Evolutionary conservation across 768 basidiomycete genomes (phyloP), one percentile per base, ranked within the genome.

Genomic region (Leccinum boreale): DNA sequence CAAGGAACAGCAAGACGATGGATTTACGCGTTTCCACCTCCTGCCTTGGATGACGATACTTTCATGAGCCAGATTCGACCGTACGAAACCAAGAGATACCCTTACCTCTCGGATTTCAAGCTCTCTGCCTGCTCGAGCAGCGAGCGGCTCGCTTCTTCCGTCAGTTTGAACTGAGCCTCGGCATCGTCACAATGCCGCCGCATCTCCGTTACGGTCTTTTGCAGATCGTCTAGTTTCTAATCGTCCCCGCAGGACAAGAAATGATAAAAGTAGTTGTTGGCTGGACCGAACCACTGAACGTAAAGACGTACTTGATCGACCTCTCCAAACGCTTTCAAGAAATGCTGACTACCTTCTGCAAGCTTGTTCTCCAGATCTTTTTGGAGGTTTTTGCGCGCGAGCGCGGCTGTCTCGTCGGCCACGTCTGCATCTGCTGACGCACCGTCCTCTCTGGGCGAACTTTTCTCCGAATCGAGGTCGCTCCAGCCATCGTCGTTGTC

Each of bases 331-430:
- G 90, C 93, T 26, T 82, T 80, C 55, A 98, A 70, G 70, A 99
- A 97, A 61, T 84, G 83, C 48, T 81, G 80, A 62, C 93, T 94
- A 5, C 92, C 92, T 53, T 89, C 84, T 0, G 89, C 85, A 47
- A 98, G 78, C 70, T 85, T 89, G 50, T 76, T 79, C 69, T 98
- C 94, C 70, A 96, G 85, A 70, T 98, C 94, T 60, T 87, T 79
- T 46, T 90, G 82, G 54, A 98, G 78, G 65, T 87, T 84, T 69
- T 87, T 91, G 54, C 94, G 79, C 24, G 90, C 93, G 50, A 82
- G 78, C 5, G 84, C 81, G 0, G 92, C 92, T 2, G 81, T 80
- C 59, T 89, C 89, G 35, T 84, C 83, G 4, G 82, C 76, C 15
- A 78, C 61, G 4, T 72, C 67, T 21, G 77, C 8, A 57, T 56